Percentiles rank a stretch among this genome's conserved stretches.
Evolutionary conservation across 352 stramenopile genomes (phyloP).

Genomic region (Aphanomyces invadans): DNA sequence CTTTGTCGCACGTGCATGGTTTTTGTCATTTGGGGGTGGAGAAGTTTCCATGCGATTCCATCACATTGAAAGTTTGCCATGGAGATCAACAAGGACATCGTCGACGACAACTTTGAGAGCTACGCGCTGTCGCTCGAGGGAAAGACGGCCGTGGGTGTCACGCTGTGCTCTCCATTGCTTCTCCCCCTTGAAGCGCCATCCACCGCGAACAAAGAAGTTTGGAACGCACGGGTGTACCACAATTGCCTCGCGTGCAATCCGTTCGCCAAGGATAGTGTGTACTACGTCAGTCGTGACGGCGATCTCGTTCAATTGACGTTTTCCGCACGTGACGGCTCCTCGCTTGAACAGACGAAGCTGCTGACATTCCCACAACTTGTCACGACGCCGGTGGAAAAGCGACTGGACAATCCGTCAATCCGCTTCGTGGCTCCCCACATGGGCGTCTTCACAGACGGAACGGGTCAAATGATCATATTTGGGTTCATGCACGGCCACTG

Average conservation of each 20-base stretch:
- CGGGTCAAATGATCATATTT: constrained; percentile 2
- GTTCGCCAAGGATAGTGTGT: constrained; percentile 42
- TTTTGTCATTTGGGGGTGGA: no score
- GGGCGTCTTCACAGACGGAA: constrained; percentile 1
- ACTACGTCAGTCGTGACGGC: constrained; percentile 56
- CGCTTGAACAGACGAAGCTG: not conserved
- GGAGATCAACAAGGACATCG: constrained; percentile 49
- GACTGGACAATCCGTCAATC: not conserved
- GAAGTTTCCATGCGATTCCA: no score
- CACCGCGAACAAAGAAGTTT: constrained; percentile 60
- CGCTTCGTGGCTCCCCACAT: not conserved
- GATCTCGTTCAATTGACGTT: constrained; percentile 52
- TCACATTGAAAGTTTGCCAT: constrained; percentile 29
- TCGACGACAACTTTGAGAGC: constrained; percentile 74
- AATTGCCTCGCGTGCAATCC: constrained; percentile 54
- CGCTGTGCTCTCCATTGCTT: constrained; percentile 34
- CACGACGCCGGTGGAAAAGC: not conserved
- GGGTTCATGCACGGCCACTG: not conserved
- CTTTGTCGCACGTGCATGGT: no score
- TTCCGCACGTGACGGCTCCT: not conserved
- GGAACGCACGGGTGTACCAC: constrained; percentile 58
- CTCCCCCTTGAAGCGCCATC: constrained; percentile 37
- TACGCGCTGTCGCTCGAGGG: constrained; percentile 49
- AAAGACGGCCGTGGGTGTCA: constrained; percentile 28
- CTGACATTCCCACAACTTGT: constrained; percentile 2